Conservation (phyloP, 225 moss, liverwort and hornwort genomes). For the Neckera pumila region DNA sequence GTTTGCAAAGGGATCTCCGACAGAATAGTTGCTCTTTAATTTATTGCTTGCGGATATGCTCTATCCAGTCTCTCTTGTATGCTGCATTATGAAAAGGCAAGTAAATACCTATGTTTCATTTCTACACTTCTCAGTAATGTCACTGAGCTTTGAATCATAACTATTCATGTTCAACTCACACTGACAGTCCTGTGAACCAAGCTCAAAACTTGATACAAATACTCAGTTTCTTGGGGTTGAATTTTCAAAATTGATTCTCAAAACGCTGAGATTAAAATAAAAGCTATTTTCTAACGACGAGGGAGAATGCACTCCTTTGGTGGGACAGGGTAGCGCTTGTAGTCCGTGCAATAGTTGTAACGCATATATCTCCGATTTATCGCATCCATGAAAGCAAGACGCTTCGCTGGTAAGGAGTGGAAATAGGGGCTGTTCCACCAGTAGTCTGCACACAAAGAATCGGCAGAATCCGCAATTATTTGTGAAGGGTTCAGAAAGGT, state of each 20-base stretch:
- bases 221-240: not conserved
- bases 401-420: not conserved
- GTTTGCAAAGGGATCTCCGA: not conserved
- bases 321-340: not conserved
- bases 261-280: not conserved
- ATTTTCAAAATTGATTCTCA: not conserved
- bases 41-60: not conserved
- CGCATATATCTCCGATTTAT: not conserved
- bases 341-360: constrained; percentile 29
- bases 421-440: constrained; percentile 19
- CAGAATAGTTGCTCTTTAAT: not conserved
- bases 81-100: not conserved
- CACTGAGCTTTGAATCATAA: not conserved
- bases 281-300: not conserved
- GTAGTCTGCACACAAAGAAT: not conserved
- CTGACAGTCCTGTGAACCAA: not conserved
- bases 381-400: constrained; percentile 8
- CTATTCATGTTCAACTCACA: not conserved
- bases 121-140: not conserved
- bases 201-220: not conserved
- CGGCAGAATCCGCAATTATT: not conserved
- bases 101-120: not conserved
- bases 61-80: not conserved
- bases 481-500: not conserved
- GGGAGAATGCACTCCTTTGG: constrained; percentile 16